Evolutionary conservation across 768 basidiomycete genomes (phyloP), one percentile per base, ranked within the genome.

Genomic region (Russula foetens): DNA sequence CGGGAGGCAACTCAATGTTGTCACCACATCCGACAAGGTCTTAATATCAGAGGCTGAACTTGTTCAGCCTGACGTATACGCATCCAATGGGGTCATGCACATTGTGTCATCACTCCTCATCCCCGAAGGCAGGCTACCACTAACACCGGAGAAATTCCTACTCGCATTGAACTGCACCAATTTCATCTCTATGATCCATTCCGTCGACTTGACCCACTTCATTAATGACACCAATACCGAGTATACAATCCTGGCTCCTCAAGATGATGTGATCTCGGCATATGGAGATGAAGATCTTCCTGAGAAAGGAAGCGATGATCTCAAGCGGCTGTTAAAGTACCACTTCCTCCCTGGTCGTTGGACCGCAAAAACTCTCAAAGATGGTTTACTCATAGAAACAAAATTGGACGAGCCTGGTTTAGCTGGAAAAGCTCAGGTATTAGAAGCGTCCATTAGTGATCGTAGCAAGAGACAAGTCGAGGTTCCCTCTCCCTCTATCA

Each of bases 81-180:
- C 91, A 5, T 86, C 90, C 31, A 99, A 99, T 68, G 97, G 96
- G 50, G 97, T 98, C 46, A 71, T 98, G 17, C 97, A 99, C 72
- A 82, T 92, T 45, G 81, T 98, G 26, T 89, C 89, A 15, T 82
- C 84, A 15, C 82, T 98, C 24, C 81, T 99, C 15, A 71, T 95
- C 12, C 90, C 92, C 7, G 78, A 81, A 3, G 85, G 83, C 17
- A 80, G 89, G 47, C 81, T 96, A 24, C 77, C 83, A 61, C 75
- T 94, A 46, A 98, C 95, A 4, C 89, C 95, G 19, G 97, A 98
- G 76, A 98, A 98, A 73, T 92, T 88, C 65, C 86, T 99, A 19
- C 82, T 98, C 11, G 85, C 91, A 3, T 79, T 98, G 62, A 92
- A 97, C 69, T 97, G 95, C 74, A 89, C 90, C 2, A 80, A 81